These are phyloP conservation scores for Acanthamoeba polyphaga DNA, from an alignment of 208 protist genomes.

Conservation along the genomic window DNA sequence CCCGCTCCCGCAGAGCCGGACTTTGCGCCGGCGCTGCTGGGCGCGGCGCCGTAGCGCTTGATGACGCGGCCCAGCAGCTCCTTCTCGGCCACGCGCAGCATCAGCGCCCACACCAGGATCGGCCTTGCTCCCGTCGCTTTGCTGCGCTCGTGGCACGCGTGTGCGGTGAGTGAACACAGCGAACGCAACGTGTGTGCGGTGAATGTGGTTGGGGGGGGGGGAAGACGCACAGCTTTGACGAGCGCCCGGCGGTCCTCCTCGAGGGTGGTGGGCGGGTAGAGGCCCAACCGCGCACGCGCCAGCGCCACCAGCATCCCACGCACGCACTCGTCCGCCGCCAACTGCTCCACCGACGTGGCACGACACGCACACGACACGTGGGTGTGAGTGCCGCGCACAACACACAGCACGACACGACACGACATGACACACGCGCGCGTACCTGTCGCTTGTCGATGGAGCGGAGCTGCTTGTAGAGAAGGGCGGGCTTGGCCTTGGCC, in stretches of 20 bases:
- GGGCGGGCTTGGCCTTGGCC: conserved; percentile 30
- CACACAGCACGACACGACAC: not conserved
- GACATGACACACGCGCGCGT: too few relatives aligned
- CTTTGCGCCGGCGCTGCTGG: not conserved
- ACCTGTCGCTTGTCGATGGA: not conserved
- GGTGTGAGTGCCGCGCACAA: not conserved
- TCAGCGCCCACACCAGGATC: conserved; percentile 28
- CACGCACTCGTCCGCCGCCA: not conserved
- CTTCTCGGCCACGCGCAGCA: conserved; percentile 17
- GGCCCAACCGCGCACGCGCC: not conserved
- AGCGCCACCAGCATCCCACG: not conserved
- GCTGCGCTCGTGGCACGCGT: not conserved
- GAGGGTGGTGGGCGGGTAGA: conserved; percentile 4
- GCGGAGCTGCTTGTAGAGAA: conserved; percentile 15
- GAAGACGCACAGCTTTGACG: not conserved
- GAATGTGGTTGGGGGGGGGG: too few relatives aligned
- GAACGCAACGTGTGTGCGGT: too few relatives aligned
- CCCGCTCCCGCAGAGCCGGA: too few relatives aligned
- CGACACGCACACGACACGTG: too few relatives aligned
- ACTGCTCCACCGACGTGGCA: not conserved
- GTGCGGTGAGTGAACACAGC: too few relatives aligned
- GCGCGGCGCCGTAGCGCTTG: not conserved
- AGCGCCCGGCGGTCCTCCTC: not conserved
- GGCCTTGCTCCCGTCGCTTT: not conserved
- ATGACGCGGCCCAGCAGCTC: conserved; percentile 2